Evolutionary conservation across 805 yeast genomes (phyloP).

Genomic region (Groenewaldozyma salmanticensis): DNA sequence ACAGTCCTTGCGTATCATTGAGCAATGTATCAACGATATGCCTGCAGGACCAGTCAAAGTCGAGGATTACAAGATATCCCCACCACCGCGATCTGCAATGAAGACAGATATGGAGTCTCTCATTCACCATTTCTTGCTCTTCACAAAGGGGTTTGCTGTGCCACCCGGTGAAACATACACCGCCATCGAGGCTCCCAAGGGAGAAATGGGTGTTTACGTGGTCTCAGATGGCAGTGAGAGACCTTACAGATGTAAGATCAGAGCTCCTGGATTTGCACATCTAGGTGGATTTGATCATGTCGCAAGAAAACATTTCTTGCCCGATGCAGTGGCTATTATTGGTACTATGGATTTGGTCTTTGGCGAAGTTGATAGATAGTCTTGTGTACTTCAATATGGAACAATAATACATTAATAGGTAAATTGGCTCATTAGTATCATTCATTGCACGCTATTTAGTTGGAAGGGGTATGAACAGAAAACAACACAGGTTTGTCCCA

Average conservation of each 20-base stretch:
- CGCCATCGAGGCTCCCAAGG: conserved; percentile 90
- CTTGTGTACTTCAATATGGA: neutral
- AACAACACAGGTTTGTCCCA: no score
- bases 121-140: conserved; percentile 79
- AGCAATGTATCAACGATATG: conserved; percentile 84
- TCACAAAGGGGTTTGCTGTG: conserved; percentile 81
- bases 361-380: conserved; percentile 85
- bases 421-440: no score
- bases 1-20: conserved; percentile 80
- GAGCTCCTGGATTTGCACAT: conserved; percentile 93
- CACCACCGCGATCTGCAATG: conserved; percentile 75
- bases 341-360: conserved; percentile 94
- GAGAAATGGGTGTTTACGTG: conserved; percentile 86
- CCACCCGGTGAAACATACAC: conserved; percentile 89
- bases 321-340: conserved; percentile 87
- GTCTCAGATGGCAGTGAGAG: conserved; percentile 85
- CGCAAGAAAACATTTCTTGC: conserved; percentile 76
- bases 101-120: conserved; percentile 89
- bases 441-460: no score
- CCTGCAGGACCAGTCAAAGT: conserved; percentile 88
- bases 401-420: neutral
- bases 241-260: conserved; percentile 85
- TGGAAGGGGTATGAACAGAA: neutral
- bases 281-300: conserved; percentile 82
- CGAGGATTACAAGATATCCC: conserved; percentile 77